These are phyloP conservation scores for Fusarium algeriense DNA, from an alignment of 2,329 filamentous ascomycete species.

Conservation along the genomic window DNA sequence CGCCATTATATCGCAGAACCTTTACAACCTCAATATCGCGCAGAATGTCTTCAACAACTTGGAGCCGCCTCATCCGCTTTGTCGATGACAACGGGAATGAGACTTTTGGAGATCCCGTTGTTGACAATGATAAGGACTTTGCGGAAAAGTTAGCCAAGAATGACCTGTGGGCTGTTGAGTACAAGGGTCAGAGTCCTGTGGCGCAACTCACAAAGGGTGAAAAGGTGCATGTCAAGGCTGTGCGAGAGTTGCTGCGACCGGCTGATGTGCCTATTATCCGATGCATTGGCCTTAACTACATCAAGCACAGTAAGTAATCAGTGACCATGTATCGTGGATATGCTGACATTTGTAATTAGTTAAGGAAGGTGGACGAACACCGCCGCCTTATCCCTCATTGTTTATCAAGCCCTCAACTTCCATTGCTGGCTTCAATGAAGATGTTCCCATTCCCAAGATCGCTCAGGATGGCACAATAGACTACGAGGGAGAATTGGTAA, in stretches of 20 bases:
- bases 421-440: slow-evolving; percentile 52
- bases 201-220: slow-evolving; percentile 42
- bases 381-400: slow-evolving; percentile 62
- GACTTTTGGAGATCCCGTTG: slow-evolving; percentile 51
- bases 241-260: slow-evolving; percentile 49
- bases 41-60: slow-evolving; percentile 44
- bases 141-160: slow-evolving; percentile 38
- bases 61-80: slow-evolving; percentile 53
- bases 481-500: slow-evolving; percentile 63
- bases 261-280: slow-evolving; percentile 53
- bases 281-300: slow-evolving; percentile 55
- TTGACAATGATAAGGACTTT: slow-evolving; percentile 47
- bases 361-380: slow-evolving; percentile 63
- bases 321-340: accelerated
- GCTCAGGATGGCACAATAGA: slow-evolving; percentile 61
- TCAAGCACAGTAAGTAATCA: slow-evolving; percentile 50
- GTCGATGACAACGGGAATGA: slow-evolving; percentile 50
- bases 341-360: slow-evolving; percentile 51
- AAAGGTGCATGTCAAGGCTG: slow-evolving; percentile 49
- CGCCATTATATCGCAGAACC: slow-evolving; percentile 14
- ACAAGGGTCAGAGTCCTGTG: slow-evolving; percentile 48
- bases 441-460: slow-evolving; percentile 61
- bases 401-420: slow-evolving; percentile 64
- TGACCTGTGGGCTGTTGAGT: slow-evolving; percentile 49
- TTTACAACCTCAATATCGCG: neutral